phyloP scores from a whole-genome alignment of 768 basidiomycete genomes.

The Gelatoporia subvermispora region DNA sequence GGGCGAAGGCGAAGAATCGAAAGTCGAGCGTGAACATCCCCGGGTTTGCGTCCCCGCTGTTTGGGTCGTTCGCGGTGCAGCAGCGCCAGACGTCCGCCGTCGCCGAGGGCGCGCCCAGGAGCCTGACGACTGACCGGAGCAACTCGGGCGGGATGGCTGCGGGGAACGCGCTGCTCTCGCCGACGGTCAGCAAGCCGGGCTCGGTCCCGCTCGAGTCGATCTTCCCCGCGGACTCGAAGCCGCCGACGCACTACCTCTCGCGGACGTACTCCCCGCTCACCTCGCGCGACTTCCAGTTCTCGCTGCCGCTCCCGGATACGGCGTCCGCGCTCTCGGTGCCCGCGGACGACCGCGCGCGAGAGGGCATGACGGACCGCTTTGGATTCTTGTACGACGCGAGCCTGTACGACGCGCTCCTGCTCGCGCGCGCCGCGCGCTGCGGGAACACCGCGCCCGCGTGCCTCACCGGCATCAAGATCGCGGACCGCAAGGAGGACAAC shows the following conservation, averaged over 20 bases:
- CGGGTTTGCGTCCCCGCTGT: conserved; percentile 49
- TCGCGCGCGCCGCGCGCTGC: conserved; percentile 69
- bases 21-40: conserved; percentile 21
- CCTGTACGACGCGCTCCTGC: conserved; percentile 73
- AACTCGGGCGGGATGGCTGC: conserved; percentile 5
- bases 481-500: conserved; percentile 76
- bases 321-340: conserved; percentile 51
- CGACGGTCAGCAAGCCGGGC: conserved; percentile 25
- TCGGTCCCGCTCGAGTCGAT: conserved; percentile 76
- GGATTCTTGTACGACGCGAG: conserved; percentile 89
- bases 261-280: conserved; percentile 70
- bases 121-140: conserved; percentile 3
- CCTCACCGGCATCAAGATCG: conserved; percentile 82
- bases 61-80: conserved; percentile 54
- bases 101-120: conserved; percentile 18
- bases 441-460: conserved; percentile 77
- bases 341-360: conserved; percentile 45
- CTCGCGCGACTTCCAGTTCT: conserved; percentile 69
- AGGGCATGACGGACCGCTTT: conserved; percentile 77
- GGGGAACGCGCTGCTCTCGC: conserved; percentile 10
- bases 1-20: conserved; percentile 26
- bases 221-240: conserved; percentile 73
- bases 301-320: conserved; percentile 55
- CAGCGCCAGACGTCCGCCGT: conserved; percentile 38
- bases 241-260: conserved; percentile 80